These are phyloP conservation scores for Tolypocladium album DNA, from an alignment of 2,329 filamentous ascomycete species.

Conservation along the genomic window DNA sequence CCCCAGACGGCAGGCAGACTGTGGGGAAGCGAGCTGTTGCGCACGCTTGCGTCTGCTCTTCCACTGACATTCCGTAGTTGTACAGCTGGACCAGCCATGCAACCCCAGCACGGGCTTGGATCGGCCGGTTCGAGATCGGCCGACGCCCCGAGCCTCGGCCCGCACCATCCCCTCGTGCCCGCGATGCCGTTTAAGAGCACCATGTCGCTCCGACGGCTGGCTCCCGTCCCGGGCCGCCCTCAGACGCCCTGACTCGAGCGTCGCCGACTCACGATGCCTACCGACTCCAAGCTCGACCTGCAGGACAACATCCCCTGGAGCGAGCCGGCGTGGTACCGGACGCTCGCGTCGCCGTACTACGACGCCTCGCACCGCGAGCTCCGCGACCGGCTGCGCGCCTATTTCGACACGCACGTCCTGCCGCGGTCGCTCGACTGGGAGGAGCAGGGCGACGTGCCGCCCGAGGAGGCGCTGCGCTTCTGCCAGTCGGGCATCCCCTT, in stretches of 20 bases:
- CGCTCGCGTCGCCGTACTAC: constrained; percentile 43
- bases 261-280: not conserved
- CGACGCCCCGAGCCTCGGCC: not conserved
- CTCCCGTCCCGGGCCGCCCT: not conserved
- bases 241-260: not conserved
- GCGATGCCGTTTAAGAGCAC: not conserved
- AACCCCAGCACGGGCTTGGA: not conserved
- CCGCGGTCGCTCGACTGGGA: constrained; percentile 56
- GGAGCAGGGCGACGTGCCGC: constrained; percentile 39
- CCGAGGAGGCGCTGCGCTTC: constrained; percentile 24
- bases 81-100: not conserved
- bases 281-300: constrained; percentile 11
- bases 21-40: no score
- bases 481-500: constrained; percentile 27
- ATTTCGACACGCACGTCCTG: constrained; percentile 46
- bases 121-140: not conserved
- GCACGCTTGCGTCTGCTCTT: no score
- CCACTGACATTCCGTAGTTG: no score
- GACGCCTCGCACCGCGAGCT: constrained; percentile 49
- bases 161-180: not conserved
- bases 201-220: not conserved
- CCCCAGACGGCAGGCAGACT: no score
- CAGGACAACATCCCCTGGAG: constrained; percentile 9
- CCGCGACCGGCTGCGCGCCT: constrained; percentile 43
- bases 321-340: constrained; percentile 18